These are phyloP conservation scores for Paracoccidioides lutzii DNA, from an alignment of 2,329 filamentous ascomycete genomes.

Conservation along the genomic window DNA sequence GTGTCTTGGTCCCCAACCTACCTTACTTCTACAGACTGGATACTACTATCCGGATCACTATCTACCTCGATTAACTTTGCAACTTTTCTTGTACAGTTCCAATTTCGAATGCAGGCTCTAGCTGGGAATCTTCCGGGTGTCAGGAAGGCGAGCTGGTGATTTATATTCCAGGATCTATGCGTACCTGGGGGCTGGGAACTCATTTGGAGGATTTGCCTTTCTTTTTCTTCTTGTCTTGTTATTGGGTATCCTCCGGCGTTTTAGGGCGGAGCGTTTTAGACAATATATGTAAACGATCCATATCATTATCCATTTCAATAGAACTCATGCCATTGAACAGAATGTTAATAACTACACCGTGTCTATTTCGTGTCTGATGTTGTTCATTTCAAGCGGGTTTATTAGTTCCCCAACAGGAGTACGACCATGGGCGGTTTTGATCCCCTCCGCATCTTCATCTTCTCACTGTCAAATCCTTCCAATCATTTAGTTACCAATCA, in stretches of 20 bases:
- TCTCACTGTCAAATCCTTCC: too few species aligned
- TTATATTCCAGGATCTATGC: not conserved
- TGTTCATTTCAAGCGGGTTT: too few species aligned
- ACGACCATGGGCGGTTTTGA: too few species aligned
- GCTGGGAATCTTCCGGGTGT: constrained; percentile 80
- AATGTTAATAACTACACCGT: too few species aligned
- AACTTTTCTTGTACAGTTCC: constrained; percentile 48
- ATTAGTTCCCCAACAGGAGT: too few species aligned
- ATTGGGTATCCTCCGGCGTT: not conserved
- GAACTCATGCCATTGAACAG: not conserved
- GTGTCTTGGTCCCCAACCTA: constrained; percentile 24
- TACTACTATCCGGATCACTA: not conserved
- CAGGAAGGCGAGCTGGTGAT: constrained; percentile 90
- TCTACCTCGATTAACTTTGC: constrained; percentile 11
- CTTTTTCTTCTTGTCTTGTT: not conserved
- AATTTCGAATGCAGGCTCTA: constrained; percentile 83
- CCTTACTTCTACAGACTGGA: not conserved
- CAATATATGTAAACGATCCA: not conserved
- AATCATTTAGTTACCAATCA: not conserved
- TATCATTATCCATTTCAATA: not conserved
- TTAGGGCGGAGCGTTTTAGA: not conserved
- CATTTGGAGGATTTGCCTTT: not conserved
- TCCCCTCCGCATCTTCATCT: too few species aligned
- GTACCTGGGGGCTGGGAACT: not conserved
- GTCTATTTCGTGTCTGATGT: too few species aligned